Evolutionary conservation across 192 early-diverging fungal species (phyloP).

Genomic region (Coemansia sp.): DNA sequence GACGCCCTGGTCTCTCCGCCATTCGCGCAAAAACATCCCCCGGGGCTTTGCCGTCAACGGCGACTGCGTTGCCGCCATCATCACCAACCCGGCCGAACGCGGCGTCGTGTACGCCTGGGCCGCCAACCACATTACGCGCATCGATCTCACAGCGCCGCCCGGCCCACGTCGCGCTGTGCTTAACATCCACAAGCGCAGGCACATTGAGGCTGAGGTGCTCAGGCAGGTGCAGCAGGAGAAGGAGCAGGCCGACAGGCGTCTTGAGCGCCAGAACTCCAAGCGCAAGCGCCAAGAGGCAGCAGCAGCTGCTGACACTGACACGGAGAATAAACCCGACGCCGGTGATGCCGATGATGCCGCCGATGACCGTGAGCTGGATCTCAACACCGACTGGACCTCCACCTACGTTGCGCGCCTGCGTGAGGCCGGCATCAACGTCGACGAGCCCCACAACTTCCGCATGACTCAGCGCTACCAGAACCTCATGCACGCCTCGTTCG

Average conservation of each 20-base stretch:
- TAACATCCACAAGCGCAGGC: slow-evolving; percentile 60
- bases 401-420: slow-evolving; percentile 40
- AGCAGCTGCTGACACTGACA: background rate
- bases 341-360: slow-evolving; percentile 10
- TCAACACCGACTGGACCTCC: slow-evolving; percentile 40
- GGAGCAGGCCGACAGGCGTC: slow-evolving; percentile 34
- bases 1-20: slow-evolving; percentile 79
- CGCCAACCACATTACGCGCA: slow-evolving; percentile 63
- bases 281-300: slow-evolving; percentile 50
- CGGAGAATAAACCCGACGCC: slow-evolving; percentile 3
- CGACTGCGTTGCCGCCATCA: slow-evolving; percentile 72
- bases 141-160: slow-evolving; percentile 66
- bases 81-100: slow-evolving; percentile 64
- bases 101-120: slow-evolving; percentile 69
- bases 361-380: slow-evolving; percentile 2
- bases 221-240: slow-evolving; percentile 40
- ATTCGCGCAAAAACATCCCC: slow-evolving; percentile 65
- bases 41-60: slow-evolving; percentile 57
- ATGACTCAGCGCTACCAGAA: slow-evolving; percentile 80
- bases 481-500: slow-evolving; percentile 75
- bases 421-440: slow-evolving; percentile 51
- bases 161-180: slow-evolving; percentile 56
- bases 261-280: slow-evolving; percentile 42
- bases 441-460: slow-evolving; percentile 60
- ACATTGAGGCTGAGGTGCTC: slow-evolving; percentile 48